Percentiles rank a stretch among this genome's conserved stretches.
Evolutionary conservation across 176 grass and related monocot species (phyloP).

Genomic region (Musa itinerans): DNA sequence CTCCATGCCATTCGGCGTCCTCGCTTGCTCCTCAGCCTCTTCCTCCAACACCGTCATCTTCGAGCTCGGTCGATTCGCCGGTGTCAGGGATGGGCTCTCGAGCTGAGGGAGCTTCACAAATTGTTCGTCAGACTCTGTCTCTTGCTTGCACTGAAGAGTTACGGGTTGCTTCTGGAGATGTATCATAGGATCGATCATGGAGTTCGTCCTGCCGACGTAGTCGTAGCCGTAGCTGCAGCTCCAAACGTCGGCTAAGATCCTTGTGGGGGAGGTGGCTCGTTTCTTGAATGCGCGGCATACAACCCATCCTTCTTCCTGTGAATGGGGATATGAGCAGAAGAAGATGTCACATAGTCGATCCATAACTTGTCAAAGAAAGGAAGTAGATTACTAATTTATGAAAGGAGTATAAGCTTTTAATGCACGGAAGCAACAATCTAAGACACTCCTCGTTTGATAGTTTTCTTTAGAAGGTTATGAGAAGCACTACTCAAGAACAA

Average conservation of each 20-base stretch:
- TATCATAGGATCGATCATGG: conserved; percentile 17
- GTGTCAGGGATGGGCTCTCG: conserved; percentile 22
- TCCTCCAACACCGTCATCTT: not conserved
- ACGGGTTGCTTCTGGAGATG: conserved; percentile 19
- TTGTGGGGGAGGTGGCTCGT: conserved; percentile 38
- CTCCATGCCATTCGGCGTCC: not conserved
- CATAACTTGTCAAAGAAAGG: too few relatives aligned
- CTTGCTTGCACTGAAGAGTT: conserved; percentile 35
- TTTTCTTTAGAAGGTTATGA: too few relatives aligned
- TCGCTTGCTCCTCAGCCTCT: conserved; percentile 2
- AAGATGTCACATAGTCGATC: too few relatives aligned
- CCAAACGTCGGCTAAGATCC: conserved; percentile 52
- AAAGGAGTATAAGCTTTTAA: too few relatives aligned
- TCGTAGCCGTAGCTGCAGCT: conserved; percentile 31
- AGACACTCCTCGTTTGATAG: too few relatives aligned
- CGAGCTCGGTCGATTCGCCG: conserved; percentile 7
- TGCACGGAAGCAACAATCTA: too few relatives aligned
- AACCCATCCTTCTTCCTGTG: conserved; percentile 98
- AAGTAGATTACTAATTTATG: too few relatives aligned
- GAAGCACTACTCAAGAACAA: too few relatives aligned
- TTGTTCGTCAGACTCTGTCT: conserved; percentile 34
- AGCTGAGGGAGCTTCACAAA: conserved; percentile 36
- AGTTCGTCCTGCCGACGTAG: not conserved
- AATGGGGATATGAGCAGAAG: too few relatives aligned
- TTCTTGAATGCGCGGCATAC: conserved; percentile 98